Conservation (phyloP, 345 rosid species). For the Brassica cretica region DNA sequence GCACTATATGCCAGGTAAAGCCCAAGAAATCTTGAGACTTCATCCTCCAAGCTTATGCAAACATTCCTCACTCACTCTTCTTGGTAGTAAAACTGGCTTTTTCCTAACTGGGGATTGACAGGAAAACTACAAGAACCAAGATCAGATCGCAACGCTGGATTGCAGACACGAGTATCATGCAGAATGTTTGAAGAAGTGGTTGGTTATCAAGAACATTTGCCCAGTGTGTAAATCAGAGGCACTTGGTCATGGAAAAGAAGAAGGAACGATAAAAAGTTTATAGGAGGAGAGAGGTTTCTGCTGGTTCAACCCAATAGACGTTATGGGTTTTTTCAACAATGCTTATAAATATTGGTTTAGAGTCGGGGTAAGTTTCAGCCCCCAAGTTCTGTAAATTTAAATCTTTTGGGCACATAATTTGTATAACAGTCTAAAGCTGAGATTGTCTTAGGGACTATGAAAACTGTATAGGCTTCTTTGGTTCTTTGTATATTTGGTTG, state of each 20-base stretch:
- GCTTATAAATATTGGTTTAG: constrained; percentile 41
- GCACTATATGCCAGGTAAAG: constrained; percentile 89
- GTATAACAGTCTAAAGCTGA: constrained; percentile 17
- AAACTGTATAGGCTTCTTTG: constrained; percentile 39
- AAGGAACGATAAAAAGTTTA: constrained; percentile 19
- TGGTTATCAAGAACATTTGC: constrained; percentile 74
- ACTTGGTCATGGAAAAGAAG: constrained; percentile 37
- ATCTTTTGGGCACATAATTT: constrained; percentile 43
- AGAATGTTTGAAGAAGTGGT: constrained; percentile 86
- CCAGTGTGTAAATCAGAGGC: constrained; percentile 93
- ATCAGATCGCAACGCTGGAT: constrained; percentile 61
- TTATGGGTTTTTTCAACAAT: constrained; percentile 22
- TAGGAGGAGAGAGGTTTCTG: constrained; percentile 25
- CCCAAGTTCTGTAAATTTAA: constrained; percentile 41
- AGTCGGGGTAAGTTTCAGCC: constrained; percentile 36
- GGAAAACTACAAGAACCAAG: constrained; percentile 63
- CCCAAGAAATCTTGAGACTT: constrained; percentile 7
- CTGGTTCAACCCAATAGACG: constrained; percentile 7
- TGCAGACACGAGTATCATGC: constrained; percentile 84
- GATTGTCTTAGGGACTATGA: constrained; percentile 28
- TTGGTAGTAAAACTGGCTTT: not conserved
- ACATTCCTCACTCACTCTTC: not conserved
- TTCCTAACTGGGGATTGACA: constrained; percentile 29
- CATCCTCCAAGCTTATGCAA: constrained; percentile 19
- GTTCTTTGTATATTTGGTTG: constrained; percentile 39